Base-by-base conservation (phyloP, 306 rosid species). In the Alnus rubra region DNA sequence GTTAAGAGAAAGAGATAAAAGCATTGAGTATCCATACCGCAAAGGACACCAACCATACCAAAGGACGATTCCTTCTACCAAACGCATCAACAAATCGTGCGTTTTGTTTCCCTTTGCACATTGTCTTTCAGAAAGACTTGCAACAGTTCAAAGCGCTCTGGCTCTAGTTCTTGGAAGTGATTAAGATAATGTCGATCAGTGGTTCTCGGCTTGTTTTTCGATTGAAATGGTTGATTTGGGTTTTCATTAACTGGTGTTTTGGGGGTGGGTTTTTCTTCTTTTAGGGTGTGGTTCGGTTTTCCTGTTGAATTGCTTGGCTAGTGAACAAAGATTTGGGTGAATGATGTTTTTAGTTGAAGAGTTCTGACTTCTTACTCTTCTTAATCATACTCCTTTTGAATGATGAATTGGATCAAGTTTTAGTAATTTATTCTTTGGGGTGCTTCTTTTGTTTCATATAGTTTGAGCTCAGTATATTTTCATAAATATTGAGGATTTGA, bases 141-240 rank as follows among this genome's bases (percentile, higher is more conserved):
- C 28, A 23, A 23, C 28, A 23, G 28, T 23, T 23, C 28, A 23
- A 23, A 23, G 28, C 28, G 28, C 28, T 23, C 28, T 23, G 0
- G 28, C 28, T 23, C 28, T 23, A 23, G 28, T 23, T 23, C 28
- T 23, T 23, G 28, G 28, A 23, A 23, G 28, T 23, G 28, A 23
- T 23, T 23, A 23, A 23, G 28, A 23, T 23, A 23, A 23, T 23
- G 28, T 23, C 28, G 28, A 23, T 23, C 28, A 23, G 69, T 14
- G 78, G 85, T 80, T 89, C 82, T 78, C 77, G 68, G 11, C 71
- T 73, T 76, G 75, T 81, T 82, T 76, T 79, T 23, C 28, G 79
- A 23, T 42, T 42, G 80, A 86, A 81, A 80, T 84, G 45, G 10
- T 79, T 83, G 81, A 82, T 90, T 84, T 84, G 76, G 79, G 80